phyloP scores from a whole-genome alignment of 768 basidiomycete genomes.

The Boletus pseudopeckii region DNA sequence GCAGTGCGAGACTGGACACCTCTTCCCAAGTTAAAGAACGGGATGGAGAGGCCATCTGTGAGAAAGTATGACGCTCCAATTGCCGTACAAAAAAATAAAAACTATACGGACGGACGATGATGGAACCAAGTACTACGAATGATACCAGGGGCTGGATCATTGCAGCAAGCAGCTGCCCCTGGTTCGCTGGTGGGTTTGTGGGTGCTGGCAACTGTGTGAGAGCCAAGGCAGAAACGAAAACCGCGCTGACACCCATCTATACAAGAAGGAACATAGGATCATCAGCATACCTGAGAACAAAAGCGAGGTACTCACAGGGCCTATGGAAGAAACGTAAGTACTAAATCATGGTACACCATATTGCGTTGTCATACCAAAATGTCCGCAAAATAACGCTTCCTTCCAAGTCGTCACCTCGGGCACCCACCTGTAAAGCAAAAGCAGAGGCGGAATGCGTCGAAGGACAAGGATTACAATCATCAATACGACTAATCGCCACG shows the following conservation, averaged over 20 bases:
- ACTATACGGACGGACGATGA: constrained; percentile 66
- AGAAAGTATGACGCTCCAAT: neutral
- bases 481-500: constrained; percentile 70
- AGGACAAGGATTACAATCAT: constrained; percentile 66
- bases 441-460: constrained; percentile 76
- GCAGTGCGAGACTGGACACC: constrained; percentile 44
- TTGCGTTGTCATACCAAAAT: constrained; percentile 60
- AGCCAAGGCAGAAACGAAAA: constrained; percentile 83
- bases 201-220: constrained; percentile 57
- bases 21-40: constrained; percentile 56
- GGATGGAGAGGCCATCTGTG: constrained; percentile 66
- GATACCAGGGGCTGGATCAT: constrained; percentile 79
- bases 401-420: constrained; percentile 84
- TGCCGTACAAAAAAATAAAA: neutral
- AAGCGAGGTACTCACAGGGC: constrained; percentile 43
- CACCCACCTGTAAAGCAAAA: constrained; percentile 76
- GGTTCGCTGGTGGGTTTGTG: constrained; percentile 55
- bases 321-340: constrained; percentile 28
- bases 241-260: constrained; percentile 88
- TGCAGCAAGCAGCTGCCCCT: constrained; percentile 70
- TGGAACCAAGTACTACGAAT: constrained; percentile 84
- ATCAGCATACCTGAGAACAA: neutral
- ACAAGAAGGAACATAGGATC: neutral
- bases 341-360: neutral
- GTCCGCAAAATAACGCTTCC: constrained; percentile 88